A percentile compares a stretch with the other conserved stretches of the same genome.
Evolutionary conservation across 148 eudicot genomes (phyloP).

Genomic region (Spergularia marina): DNA sequence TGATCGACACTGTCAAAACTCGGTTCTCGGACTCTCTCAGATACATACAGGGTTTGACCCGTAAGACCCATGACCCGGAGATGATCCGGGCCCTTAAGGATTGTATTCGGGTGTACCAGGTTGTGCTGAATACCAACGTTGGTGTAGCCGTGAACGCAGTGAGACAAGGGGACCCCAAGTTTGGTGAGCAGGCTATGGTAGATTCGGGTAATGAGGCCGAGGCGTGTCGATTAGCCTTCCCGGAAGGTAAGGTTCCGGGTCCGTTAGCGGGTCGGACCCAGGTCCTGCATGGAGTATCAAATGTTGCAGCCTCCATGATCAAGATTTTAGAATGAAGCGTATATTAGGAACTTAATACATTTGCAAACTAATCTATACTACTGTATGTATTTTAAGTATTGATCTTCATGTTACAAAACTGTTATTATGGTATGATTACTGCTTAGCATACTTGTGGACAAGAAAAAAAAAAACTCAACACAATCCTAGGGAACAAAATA

Average conservation of each 20-base stretch:
- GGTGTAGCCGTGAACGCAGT: constrained; percentile 32
- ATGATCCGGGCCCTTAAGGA: constrained; percentile 20
- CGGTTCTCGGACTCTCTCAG: constrained; percentile 29
- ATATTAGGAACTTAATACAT: background rate
- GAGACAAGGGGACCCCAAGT: constrained; percentile 37
- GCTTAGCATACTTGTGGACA: too few species aligned
- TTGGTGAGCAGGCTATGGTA: constrained; percentile 46
- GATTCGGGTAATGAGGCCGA: constrained; percentile 41
- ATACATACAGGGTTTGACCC: constrained; percentile 19
- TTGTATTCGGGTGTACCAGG: constrained; percentile 21
- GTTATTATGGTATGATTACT: too few species aligned
- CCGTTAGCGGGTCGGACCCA: constrained; percentile 23
- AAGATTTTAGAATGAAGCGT: constrained; percentile 27
- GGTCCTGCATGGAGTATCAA: constrained; percentile 30
- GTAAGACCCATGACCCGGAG: constrained; percentile 23
- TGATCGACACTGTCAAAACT: constrained; percentile 37
- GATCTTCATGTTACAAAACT: too few species aligned
- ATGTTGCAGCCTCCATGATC: constrained; percentile 43
- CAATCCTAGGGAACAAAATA: too few species aligned
- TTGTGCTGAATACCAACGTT: constrained; percentile 28
- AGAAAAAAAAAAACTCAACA: too few species aligned
- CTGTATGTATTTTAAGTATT: too few species aligned
- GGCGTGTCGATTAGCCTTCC: constrained; percentile 25
- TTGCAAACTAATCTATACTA: background rate
- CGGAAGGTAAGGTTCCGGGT: constrained; percentile 19